Evolutionary conservation across 768 basidiomycete genomes (phyloP), one percentile per base, ranked within the genome.

Genomic region (Leccinum fibrillosum): DNA sequence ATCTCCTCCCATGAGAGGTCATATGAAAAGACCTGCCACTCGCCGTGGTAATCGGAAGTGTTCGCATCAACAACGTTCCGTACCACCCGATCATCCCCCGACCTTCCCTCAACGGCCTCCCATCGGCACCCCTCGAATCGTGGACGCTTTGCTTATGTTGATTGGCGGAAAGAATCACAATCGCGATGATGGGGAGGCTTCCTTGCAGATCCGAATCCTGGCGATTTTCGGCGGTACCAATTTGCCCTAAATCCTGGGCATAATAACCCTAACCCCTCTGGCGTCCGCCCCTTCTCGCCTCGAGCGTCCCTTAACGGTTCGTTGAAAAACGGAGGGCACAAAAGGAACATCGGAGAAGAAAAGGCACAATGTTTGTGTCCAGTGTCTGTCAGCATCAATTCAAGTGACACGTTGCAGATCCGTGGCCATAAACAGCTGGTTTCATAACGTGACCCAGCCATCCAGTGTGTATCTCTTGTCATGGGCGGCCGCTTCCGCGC

Each of bases 121-220:
- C 37, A 28, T 44, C n/a, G 49, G 60, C 32, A 49, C 37, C 55
- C 42, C 55, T 42, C 25, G 30, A 19, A 44, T 49, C 52, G 11
- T 53, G 52, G 39, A 7, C 26, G 13, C 37, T 35, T 51, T 49
- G 49, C 50, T 53, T n/a, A 45, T 57, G 47, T 49, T 66, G 67
- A 66, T 69, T 69, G 62, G 57, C 64, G 49, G 39, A 58, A 55
- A 49, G 54, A 61, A 55, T 34, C 32, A 25, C 55, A 34, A 51
- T 37, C 44, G 53, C 56, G 55, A 68, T 35, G n/a, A 42, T 44
- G 42, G 42, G n/a, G 42, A 44, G 10, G 52, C 64, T 66, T 69
- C 68, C 52, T 55, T 58, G 61, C 59, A 66, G 69, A 70, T 70
- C 68, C 62, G 66, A 37, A 48, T 60, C 54, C 66, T 57, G 62